These are phyloP conservation scores for Prinsepia uniflora DNA, from an alignment of 306 rosid genomes.

Conservation along the genomic window DNA sequence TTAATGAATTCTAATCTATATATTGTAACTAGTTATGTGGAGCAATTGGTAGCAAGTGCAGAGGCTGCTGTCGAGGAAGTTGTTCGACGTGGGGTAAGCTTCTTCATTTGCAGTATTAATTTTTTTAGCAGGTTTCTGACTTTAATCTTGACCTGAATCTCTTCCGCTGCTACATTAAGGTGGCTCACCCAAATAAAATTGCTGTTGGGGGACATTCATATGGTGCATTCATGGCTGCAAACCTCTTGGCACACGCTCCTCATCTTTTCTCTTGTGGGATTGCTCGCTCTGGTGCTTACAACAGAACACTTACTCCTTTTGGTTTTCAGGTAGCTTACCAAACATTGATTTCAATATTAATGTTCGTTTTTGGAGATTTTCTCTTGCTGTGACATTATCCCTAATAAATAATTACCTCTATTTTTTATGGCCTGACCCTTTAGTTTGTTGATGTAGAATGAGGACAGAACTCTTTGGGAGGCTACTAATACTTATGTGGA, in stretches of 20 bases:
- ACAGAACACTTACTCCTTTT: slow-evolving; percentile 95
- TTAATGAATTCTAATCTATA: slow-evolving; percentile 3
- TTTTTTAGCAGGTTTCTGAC: slow-evolving; percentile 5
- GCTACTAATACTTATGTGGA: slow-evolving; percentile 81
- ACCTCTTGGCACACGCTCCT: slow-evolving; percentile 96
- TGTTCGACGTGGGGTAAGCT: slow-evolving; percentile 77
- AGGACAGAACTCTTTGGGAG: slow-evolving; percentile 98
- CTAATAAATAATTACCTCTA: slow-evolving; percentile 10
- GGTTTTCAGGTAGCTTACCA: slow-evolving; percentile 79
- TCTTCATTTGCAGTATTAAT: slow-evolving; percentile 8
- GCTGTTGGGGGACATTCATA: slow-evolving; percentile 99
- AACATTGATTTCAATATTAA: neutral
- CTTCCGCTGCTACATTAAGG: slow-evolving; percentile 43
- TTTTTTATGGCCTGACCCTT: slow-evolving; percentile 17
- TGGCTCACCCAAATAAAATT: slow-evolving; percentile 86
- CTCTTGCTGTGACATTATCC: slow-evolving; percentile 19
- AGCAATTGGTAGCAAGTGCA: slow-evolving; percentile 91
- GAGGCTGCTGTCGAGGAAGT: slow-evolving; percentile 98
- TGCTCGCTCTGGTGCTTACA: slow-evolving; percentile 99
- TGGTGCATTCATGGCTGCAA: slow-evolving; percentile 99
- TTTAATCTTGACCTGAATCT: slow-evolving; percentile 16
- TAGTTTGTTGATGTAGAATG: slow-evolving; percentile 51
- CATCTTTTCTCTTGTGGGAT: slow-evolving; percentile 96
- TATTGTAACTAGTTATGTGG: slow-evolving; percentile 63
- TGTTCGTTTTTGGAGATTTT: neutral